These are phyloP conservation scores for Lasiodiplodia hormozganensis DNA, from an alignment of 2,329 filamentous ascomycete genomes.

Conservation along the genomic window DNA sequence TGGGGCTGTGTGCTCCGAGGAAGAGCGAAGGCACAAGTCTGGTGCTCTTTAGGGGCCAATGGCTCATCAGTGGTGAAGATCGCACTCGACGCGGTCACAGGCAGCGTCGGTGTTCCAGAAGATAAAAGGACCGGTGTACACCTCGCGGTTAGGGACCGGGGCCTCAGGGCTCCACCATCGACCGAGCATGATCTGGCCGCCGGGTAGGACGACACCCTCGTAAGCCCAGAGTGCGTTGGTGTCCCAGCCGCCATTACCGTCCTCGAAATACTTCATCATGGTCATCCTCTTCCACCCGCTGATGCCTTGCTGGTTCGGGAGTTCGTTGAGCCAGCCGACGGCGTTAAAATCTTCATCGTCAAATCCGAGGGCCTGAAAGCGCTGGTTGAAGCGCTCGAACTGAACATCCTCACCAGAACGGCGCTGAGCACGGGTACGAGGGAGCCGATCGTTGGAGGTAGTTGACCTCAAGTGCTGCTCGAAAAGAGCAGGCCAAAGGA, in stretches of 20 bases:
- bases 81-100: background rate
- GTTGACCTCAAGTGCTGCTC: conserved; percentile 50
- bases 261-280: conserved; percentile 60
- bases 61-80: background rate
- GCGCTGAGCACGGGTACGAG: conserved; percentile 44
- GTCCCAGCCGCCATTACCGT: conserved; percentile 39
- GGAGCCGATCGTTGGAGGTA: conserved; percentile 31
- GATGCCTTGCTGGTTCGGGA: conserved; percentile 57
- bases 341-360: conserved; percentile 46
- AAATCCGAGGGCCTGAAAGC: conserved; percentile 48
- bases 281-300: conserved; percentile 62
- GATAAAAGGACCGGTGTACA: conserved; percentile 51
- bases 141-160: conserved; percentile 33
- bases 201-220: conserved; percentile 57
- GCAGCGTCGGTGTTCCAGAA: conserved; percentile 49
- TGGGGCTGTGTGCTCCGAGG: background rate
- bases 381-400: conserved; percentile 31
- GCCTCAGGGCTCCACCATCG: conserved; percentile 54
- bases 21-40: background rate
- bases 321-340: conserved; percentile 57
- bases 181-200: conserved; percentile 55
- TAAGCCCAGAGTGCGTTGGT: conserved; percentile 53
- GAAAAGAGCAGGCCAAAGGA: conserved; percentile 48
- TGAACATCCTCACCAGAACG: conserved; percentile 7
- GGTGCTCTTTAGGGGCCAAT: background rate